Percentiles rank a stretch among this genome's conserved stretches.
Conservation (phyloP, 1,284 basidiomycete species). For the Cryptococcus sp. region DNA sequence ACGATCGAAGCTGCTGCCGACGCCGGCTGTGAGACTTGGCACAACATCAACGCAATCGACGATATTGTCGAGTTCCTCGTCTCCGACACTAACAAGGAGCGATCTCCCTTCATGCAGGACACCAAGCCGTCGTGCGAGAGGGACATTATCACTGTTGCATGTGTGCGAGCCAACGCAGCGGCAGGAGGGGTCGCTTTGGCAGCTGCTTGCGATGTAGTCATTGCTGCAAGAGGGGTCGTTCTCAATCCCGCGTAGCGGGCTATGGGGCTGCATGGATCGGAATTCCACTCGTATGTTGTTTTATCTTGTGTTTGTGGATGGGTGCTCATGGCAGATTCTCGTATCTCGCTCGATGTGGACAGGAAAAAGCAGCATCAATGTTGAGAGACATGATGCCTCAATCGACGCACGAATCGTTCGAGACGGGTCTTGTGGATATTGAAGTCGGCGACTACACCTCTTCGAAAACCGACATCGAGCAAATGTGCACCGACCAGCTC, state of each 20-base stretch:
- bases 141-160: constrained; percentile 48
- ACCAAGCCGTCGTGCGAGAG: constrained; percentile 40
- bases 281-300: constrained; percentile 45
- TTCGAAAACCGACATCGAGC: constrained; percentile 15
- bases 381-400: constrained; percentile 48
- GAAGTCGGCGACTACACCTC: constrained; percentile 22
- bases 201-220: constrained; percentile 47
- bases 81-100: constrained; percentile 25
- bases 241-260: constrained; percentile 50
- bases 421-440: constrained; percentile 40
- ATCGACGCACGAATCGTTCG: constrained; percentile 29
- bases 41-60: constrained; percentile 50
- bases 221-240: constrained; percentile 44
- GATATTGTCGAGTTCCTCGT: constrained; percentile 45
- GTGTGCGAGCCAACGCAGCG: constrained; percentile 49
- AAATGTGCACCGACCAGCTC: constrained; percentile 9
- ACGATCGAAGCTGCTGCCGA: constrained; percentile 47
- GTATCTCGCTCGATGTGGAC: constrained; percentile 45
- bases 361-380: constrained; percentile 32
- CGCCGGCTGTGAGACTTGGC: constrained; percentile 48
- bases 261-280: constrained; percentile 48
- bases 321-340: constrained; percentile 25
- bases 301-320: background rate
- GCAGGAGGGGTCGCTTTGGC: constrained; percentile 51
- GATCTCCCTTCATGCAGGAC: constrained; percentile 39